Conservation (phyloP, 306 rosid species). For the Glycine latifolia region DNA sequence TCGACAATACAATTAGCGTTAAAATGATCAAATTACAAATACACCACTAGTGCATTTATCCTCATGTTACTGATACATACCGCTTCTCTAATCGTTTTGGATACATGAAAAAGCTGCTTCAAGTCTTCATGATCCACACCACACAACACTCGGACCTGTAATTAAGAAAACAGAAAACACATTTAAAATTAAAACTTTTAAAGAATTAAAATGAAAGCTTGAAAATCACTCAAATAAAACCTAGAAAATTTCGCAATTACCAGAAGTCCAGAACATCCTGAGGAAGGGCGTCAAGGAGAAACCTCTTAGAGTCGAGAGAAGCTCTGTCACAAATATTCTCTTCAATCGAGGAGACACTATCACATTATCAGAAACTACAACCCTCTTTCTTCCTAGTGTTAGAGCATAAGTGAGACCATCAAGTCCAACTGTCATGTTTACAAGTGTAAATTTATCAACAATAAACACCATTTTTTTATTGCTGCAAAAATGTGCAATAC, state of each 20-base stretch:
- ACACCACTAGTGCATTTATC: background rate
- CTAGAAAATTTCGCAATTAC: constrained; percentile 49
- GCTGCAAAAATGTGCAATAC: background rate
- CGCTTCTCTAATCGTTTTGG: constrained; percentile 67
- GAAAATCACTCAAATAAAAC: background rate
- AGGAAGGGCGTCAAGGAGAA: constrained; percentile 71
- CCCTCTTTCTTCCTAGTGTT: constrained; percentile 67
- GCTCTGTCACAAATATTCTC: constrained; percentile 47
- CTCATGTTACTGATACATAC: constrained; percentile 13
- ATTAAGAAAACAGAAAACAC: constrained; percentile 10
- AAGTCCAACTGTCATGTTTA: constrained; percentile 46
- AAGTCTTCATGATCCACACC: constrained; percentile 83
- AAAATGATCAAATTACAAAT: constrained; percentile 24
- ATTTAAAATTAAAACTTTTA: background rate
- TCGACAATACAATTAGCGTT: background rate
- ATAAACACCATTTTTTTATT: background rate
- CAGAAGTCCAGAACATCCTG: constrained; percentile 75
- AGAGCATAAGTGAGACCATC: constrained; percentile 45
- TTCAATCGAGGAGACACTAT: constrained; percentile 49
- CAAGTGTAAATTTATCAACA: background rate
- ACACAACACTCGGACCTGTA: constrained; percentile 66
- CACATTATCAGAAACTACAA: constrained; percentile 47
- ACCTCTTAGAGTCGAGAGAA: constrained; percentile 38
- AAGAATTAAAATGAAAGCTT: background rate
- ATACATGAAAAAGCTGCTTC: constrained; percentile 68